A percentile compares a stretch with the other conserved stretches of the same genome.
These are phyloP conservation scores for Pleurozium schreberi DNA, from an alignment of 225 moss, liverwort and hornwort species.

Conservation along the genomic window DNA sequence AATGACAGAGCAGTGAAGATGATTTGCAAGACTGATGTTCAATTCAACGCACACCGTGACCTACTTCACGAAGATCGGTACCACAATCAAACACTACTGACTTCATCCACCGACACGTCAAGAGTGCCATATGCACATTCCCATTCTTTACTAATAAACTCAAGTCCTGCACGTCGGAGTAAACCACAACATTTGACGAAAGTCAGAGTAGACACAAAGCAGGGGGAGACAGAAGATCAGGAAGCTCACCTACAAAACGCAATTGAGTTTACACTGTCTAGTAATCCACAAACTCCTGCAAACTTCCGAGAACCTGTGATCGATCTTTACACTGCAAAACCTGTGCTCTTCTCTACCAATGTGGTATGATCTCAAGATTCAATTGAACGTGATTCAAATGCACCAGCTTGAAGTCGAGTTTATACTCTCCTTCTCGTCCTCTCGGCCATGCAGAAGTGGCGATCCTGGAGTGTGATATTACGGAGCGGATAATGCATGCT, in stretches of 20 bases:
- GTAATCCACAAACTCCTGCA: neutral
- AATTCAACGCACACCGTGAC: too few relatives aligned
- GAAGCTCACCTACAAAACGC: neutral
- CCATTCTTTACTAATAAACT: too few relatives aligned
- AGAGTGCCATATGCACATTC: neutral
- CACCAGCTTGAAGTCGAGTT: neutral
- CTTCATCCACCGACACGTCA: neutral
- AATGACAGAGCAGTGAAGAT: neutral
- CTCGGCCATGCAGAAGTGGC: neutral
- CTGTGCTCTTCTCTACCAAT: neutral
- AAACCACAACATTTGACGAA: neutral
- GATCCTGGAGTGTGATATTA: neutral
- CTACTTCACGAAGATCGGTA: neutral
- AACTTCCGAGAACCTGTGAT: neutral
- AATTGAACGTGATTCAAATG: accelerated
- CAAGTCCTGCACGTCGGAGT: neutral
- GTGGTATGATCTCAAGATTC: neutral
- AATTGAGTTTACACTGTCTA: too few relatives aligned
- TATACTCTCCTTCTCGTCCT: neutral
- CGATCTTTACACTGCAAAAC: neutral
- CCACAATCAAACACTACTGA: too few relatives aligned
- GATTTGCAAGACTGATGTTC: neutral
- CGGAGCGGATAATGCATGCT: neutral
- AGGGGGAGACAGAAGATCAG: neutral
- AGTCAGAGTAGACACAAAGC: neutral